A percentile compares a stretch with the other conserved stretches of the same genome.
Evolutionary conservation across 495 filamentous ascomycete species (phyloP).

Genomic region (Glarea lozoyensis): DNA sequence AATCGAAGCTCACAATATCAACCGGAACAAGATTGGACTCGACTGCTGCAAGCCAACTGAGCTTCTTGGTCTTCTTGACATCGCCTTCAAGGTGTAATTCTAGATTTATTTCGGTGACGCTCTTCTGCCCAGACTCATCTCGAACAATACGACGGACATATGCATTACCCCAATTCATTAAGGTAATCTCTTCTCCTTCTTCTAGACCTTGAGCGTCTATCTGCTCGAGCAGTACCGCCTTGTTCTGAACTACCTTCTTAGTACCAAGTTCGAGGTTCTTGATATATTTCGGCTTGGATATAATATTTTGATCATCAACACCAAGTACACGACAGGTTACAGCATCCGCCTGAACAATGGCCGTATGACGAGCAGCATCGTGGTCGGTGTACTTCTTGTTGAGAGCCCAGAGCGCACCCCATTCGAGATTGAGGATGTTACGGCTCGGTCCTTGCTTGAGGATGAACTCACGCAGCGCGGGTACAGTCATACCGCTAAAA

Average conservation of each 20-base stretch:
- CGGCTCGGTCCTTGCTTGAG: constrained; percentile 69
- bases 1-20: constrained; percentile 66
- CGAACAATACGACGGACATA: constrained; percentile 62
- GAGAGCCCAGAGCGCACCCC: constrained; percentile 68
- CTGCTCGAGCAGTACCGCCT: constrained; percentile 59
- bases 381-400: constrained; percentile 82
- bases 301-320: constrained; percentile 42
- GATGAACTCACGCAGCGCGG: constrained; percentile 68
- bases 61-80: constrained; percentile 74
- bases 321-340: constrained; percentile 52
- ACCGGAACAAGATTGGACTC: constrained; percentile 56
- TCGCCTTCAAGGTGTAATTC: constrained; percentile 69
- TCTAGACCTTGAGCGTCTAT: constrained; percentile 59
- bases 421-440: constrained; percentile 68
- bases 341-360: constrained; percentile 44
- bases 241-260: constrained; percentile 61
- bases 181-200: constrained; percentile 68
- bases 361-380: constrained; percentile 61
- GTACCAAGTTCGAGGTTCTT: constrained; percentile 63
- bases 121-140: constrained; percentile 16
- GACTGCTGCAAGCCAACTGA: constrained; percentile 63
- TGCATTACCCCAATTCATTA: constrained; percentile 83
- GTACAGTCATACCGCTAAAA: constrained; percentile 74
- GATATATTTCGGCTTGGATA: constrained; percentile 59
- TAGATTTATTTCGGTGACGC: constrained; percentile 52